Conservation (phyloP, 2,329 filamentous ascomycete genomes). For the Venturia oleaginea region DNA sequence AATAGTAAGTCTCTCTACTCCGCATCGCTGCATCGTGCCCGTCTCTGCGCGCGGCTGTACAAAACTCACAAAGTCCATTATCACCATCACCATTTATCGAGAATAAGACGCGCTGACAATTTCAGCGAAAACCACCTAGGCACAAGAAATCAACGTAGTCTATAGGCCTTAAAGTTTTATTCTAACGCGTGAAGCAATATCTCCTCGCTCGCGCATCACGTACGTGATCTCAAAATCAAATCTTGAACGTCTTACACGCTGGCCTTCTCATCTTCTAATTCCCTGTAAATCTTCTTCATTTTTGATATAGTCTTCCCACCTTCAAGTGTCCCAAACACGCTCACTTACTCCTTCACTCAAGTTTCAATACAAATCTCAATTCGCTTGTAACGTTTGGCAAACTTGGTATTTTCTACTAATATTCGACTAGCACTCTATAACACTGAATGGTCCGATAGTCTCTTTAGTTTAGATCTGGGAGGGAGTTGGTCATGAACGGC, state of each 20-base stretch:
- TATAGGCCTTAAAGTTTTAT: background rate
- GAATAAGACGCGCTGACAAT: background rate
- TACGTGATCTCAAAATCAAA: background rate
- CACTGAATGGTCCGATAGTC: background rate
- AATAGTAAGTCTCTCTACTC: background rate
- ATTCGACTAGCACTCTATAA: background rate
- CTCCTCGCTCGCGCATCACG: background rate
- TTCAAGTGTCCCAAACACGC: background rate
- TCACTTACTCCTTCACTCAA: background rate
- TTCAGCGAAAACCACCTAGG: no score
- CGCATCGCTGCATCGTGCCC: background rate
- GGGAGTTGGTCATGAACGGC: background rate
- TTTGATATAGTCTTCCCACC: background rate
- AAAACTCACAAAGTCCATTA: background rate
- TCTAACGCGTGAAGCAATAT: background rate
- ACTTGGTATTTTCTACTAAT: background rate
- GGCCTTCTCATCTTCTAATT: background rate
- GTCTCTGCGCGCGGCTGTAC: background rate
- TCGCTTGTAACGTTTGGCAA: background rate
- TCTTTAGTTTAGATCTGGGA: background rate
- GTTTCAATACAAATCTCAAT: background rate
- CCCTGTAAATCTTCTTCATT: background rate
- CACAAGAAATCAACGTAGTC: background rate
- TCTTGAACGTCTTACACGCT: background rate
- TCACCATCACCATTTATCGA: background rate